Percentiles rank a stretch among this genome's conserved stretches.
Evolutionary conservation across 148 eudicot genomes (phyloP).

Genomic region (Nyssa sinensis): DNA sequence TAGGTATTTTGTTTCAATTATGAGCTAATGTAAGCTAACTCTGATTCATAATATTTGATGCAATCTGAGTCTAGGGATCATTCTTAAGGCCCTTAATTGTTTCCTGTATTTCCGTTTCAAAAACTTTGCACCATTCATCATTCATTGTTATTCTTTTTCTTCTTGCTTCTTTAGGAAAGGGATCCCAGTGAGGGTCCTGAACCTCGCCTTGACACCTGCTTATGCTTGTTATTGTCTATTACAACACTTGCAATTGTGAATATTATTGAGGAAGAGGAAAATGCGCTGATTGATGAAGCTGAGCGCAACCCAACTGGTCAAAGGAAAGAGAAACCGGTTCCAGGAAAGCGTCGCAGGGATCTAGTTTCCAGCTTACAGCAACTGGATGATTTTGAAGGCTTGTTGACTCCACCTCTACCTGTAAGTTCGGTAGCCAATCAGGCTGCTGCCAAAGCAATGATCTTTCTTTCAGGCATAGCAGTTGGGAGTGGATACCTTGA

Average conservation of each 20-base stretch:
- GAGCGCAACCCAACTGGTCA: constrained; percentile 26
- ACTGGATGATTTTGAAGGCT: constrained; percentile 74
- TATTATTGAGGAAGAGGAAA: constrained; percentile 75
- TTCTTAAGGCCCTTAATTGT: not conserved
- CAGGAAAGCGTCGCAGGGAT: constrained; percentile 48
- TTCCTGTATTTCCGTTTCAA: not conserved
- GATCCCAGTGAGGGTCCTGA: constrained; percentile 88
- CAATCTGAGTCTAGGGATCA: not conserved
- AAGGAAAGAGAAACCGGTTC: constrained; percentile 32
- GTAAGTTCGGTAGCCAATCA: constrained; percentile 69
- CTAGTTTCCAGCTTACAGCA: constrained; percentile 75
- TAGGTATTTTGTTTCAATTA: too few relatives aligned
- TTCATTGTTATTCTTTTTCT: not conserved
- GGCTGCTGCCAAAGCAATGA: constrained; percentile 87
- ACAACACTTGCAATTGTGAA: constrained; percentile 62
- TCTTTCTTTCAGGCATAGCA: constrained; percentile 71
- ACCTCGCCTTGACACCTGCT: constrained; percentile 89
- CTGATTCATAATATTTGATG: not conserved
- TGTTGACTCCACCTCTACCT: constrained; percentile 70
- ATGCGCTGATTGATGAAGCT: constrained; percentile 31
- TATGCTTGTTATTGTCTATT: constrained; percentile 81
- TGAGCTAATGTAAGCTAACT: too few relatives aligned
- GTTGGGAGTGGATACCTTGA: constrained; percentile 69
- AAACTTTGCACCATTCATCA: not conserved
- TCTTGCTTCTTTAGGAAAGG: constrained; percentile 61